Evolutionary conservation across 1,284 basidiomycete genomes (phyloP).

Genomic region (Cutaneotrichosporon cutaneum): DNA sequence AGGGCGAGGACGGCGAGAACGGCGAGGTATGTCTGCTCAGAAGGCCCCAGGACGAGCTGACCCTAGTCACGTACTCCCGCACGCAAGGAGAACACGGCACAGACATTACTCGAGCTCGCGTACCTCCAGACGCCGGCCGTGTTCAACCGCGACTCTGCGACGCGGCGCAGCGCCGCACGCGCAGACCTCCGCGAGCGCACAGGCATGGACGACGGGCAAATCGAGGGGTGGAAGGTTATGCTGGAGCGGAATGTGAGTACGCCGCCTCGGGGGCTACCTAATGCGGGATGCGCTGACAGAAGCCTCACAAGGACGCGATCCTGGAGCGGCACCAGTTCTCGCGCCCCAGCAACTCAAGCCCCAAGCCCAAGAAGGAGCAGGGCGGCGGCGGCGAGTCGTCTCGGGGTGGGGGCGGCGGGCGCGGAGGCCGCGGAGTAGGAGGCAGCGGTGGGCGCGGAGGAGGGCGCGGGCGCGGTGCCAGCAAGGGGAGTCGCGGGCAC

Average conservation of each 20-base stretch:
- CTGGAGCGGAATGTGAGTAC: conserved; percentile 74
- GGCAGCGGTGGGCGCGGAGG: conserved; percentile 35
- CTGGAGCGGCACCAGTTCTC: conserved; percentile 41
- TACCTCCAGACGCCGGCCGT: conserved; percentile 70
- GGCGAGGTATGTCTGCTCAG: too few species aligned
- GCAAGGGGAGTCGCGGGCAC: conserved; percentile 51
- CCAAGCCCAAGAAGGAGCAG: neutral
- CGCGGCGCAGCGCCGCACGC: conserved; percentile 66
- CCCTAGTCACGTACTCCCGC: neutral
- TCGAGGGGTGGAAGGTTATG: conserved; percentile 86
- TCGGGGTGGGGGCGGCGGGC: conserved; percentile 23
- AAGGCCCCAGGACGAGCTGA: too few species aligned
- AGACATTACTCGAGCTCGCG: conserved; percentile 69
- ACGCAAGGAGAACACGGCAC: conserved; percentile 35
- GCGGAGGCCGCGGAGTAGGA: conserved; percentile 29
- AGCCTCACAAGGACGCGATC: conserved; percentile 53
- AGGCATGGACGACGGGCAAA: conserved; percentile 67
- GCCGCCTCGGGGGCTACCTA: neutral
- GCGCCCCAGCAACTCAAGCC: neutral
- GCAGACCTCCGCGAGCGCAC: conserved; percentile 66
- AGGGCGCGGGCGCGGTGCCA: conserved; percentile 35
- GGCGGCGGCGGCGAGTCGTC: conserved; percentile 3
- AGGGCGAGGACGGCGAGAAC: conserved; percentile 25
- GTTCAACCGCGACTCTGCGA: conserved; percentile 72
- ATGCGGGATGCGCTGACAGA: conserved; percentile 8